Evolutionary conservation across 805 yeast genomes (phyloP).

Genomic region (Maudiozyma turicensis): DNA sequence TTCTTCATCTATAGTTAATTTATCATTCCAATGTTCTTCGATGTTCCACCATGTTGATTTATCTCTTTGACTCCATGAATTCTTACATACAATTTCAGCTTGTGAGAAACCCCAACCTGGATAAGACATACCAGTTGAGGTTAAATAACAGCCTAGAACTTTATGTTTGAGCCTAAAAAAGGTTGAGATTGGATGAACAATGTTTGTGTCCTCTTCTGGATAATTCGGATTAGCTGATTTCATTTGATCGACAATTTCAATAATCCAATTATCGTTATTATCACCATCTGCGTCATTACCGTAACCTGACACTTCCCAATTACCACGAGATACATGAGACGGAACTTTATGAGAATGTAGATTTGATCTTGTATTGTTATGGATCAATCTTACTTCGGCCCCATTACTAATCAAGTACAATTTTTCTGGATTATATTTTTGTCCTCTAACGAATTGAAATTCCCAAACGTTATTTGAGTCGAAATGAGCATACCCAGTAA

Average conservation of each 20-base stretch:
- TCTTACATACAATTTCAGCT: constrained; percentile 84
- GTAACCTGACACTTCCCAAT: constrained; percentile 62
- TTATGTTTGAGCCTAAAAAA: constrained; percentile 67
- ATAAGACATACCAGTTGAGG: constrained; percentile 68
- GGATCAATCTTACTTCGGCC: constrained; percentile 51
- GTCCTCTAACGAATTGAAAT: constrained; percentile 39
- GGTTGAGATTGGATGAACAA: constrained; percentile 73
- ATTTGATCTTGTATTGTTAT: constrained; percentile 52
- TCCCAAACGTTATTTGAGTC: constrained; percentile 66
- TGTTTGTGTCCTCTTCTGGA: constrained; percentile 37
- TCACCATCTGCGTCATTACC: constrained; percentile 61
- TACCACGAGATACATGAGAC: constrained; percentile 49
- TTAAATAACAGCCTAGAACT: constrained; percentile 70
- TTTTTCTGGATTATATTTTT: neutral
- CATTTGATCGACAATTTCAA: constrained; percentile 56
- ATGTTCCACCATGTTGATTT: constrained; percentile 87
- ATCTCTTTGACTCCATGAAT: constrained; percentile 57
- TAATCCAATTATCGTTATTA: constrained; percentile 64
- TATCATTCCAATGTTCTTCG: constrained; percentile 55
- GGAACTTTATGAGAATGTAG: constrained; percentile 61
- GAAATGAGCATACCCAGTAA: constrained; percentile 69
- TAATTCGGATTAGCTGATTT: constrained; percentile 28
- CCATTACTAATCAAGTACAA: constrained; percentile 40
- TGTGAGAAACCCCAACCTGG: constrained; percentile 98
- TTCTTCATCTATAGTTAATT: constrained; percentile 44